Base-by-base conservation (phyloP, 2,329 filamentous ascomycete genomes). In the Rhynchosporium graminicola region DNA sequence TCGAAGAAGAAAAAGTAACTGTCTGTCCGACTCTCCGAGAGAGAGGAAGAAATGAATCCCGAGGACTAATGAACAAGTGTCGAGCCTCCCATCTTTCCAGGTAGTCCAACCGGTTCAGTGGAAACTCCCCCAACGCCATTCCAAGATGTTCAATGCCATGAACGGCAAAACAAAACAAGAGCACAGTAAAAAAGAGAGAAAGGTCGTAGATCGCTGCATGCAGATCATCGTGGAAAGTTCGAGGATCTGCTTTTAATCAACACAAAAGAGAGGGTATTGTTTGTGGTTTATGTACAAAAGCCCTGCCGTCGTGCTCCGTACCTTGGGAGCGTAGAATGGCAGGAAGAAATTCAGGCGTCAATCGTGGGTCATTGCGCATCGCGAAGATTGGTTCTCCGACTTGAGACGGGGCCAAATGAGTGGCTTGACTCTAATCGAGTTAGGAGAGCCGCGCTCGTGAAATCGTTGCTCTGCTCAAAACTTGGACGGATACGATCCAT, bases 401-500 rank as follows among this genome's bases (percentile, higher is more conserved):
- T 73, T 61, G 51, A 63, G 29, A 67, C 50, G 20, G 68, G 71
- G 4, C 65, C 69, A 62, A 71, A 63, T 8, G 71, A 71, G 50
- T 86, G 83, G 56, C 82, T 85, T 29, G 90, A 93, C 78, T 97
- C 95, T 68, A 97, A 86, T 66, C 92, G 84, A 54, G 88, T 88
- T 68, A 99, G 79, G 74, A 94, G 87, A 43, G 92, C 92, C 13
- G 93, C 93, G 33, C 90, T 93, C 0, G 94, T 97, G 73, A 97
- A 97, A 71, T 98, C 95, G 71, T 87, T 90, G 75, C 88, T 95
- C 43, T 86, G 87, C 77, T 97, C 94, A 74, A 92, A 97, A 75
- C 90, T 94, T 10, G 89, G 84, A 69, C 92, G 83, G 20, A 91
- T 85, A 31, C 89, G 87, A 73, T 98, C 95, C 85, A 96, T 94